These are phyloP conservation scores for Blastobotrys peoriensis DNA, from an alignment of 805 yeast species.

Conservation along the genomic window DNA sequence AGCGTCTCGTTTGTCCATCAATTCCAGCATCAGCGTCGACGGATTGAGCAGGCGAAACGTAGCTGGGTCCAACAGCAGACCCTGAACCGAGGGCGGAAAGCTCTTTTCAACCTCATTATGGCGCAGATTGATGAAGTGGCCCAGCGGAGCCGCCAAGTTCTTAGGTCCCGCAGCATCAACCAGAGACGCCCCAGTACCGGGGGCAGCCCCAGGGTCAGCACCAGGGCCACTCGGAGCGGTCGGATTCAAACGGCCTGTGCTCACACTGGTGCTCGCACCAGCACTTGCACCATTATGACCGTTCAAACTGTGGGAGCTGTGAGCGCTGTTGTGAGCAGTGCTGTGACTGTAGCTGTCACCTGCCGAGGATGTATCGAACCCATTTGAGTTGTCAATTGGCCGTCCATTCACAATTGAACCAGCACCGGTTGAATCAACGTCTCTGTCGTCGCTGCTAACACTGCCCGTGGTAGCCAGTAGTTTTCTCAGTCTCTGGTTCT, in stretches of 20 bases:
- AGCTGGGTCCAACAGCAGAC: background rate
- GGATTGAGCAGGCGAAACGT: background rate
- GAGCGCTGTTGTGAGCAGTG: too few species aligned
- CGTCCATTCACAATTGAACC: too few species aligned
- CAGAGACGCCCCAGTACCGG: too few species aligned
- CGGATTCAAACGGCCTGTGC: too few species aligned
- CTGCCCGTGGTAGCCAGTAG: background rate
- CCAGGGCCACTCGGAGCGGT: too few species aligned
- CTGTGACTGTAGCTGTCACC: background rate
- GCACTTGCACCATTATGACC: too few species aligned
- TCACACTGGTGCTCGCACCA: too few species aligned
- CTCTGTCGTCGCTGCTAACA: background rate
- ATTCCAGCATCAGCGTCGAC: background rate
- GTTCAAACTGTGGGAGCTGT: too few species aligned
- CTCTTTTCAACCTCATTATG: background rate
- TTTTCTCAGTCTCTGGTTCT: background rate
- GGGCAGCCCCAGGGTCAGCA: too few species aligned
- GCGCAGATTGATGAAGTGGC: background rate
- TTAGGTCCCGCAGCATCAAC: background rate
- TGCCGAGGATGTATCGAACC: background rate
- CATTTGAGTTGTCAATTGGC: too few species aligned
- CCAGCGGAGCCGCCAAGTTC: background rate
- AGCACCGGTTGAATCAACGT: too few species aligned
- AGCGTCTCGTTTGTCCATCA: background rate
- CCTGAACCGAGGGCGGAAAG: background rate